Base-by-base conservation (phyloP, 169 alveolate species). In the Cryptosporidium felis region DNA sequence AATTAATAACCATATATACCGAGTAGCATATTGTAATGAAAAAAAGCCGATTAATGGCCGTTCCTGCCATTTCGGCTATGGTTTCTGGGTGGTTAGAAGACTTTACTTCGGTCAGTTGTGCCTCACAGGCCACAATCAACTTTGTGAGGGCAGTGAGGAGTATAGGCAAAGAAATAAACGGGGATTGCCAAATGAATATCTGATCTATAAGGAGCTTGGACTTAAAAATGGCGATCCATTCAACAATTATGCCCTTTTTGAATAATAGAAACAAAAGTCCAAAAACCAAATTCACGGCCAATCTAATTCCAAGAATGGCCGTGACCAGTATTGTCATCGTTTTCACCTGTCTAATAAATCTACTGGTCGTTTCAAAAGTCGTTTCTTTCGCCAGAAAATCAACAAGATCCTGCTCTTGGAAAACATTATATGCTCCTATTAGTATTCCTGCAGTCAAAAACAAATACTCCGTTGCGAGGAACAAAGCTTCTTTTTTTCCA, bases 141-240 rank as follows among this genome's bases (percentile, higher is more conserved):
- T 40, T 53, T 16, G 42, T 23, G 34, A 74, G 16, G 14, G 81
- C 59, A n/a, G 44, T 65, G 8, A 65, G 8, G 26, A 44, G 45
- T 18, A 65, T 34, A 1, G 81, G 62, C 3, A 65, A 26, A 26
- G 81, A 23, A 10, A 65, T 65, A 46, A 65, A 65, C 30, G 62
- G 47, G 8, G 81, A 65, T 5, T 45, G 61, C 81, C 62, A 65
- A 28, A 65, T 65, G 12, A 28, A 45, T 6, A 65, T 21, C 26
- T 65, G 81, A 21, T 65, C 81, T n/a, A 46, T 44, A 18, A 65
- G 49, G 4, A 65, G 14, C 62, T 65, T 65, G 12, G 81, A 32
- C 36, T 65, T 65, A 28, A 32, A 42, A 14, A 65, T 26, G 6
- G 45, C 49, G 5, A 65, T 2, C 81, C 81, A 65, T 28, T 47